Base-by-base conservation (phyloP, 768 basidiomycete genomes). In the Hericium coralloides region DNA sequence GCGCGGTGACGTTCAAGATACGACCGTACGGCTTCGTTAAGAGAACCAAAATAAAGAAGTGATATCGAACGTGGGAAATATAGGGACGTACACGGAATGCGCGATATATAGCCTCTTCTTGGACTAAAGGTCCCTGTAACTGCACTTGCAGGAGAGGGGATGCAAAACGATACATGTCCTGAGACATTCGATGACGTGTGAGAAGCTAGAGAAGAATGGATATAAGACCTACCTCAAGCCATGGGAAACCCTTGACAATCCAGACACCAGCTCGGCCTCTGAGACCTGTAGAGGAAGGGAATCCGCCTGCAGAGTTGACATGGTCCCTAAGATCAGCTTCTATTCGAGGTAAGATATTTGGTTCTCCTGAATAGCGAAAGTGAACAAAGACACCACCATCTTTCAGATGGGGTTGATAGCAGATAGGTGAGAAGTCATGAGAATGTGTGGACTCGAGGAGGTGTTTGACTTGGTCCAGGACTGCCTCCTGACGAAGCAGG, bases 101-200 rank as follows among this genome's bases (percentile, higher is more conserved):
- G 25, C 84, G 74, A 66, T 92, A 98, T 0, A 95, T 72, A 0
- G 75, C 67, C 69, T 95, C 89, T 64, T 95, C 91, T 26, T 80
- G 78, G 2, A 94, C 72, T 65, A 97, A 94, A 1, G 92, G 87
- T 0, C 95, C 95, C 36, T 95, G 89, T 62, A 95, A 98, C 6
- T 81, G 72, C n/a, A 95, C 80, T 58, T 81, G 81, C 52, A 98
- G 65, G 9, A 87, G 76, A 2, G 76, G 73, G 18, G 88, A 87
- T 0, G 92, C 85, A 67, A 83, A 95, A 53, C 89, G 77, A 57
- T 84, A 76, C 82, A 98, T 83, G 62, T 98, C 95, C 89, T 95
- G 60, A 17, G 59, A 36, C 17, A 38, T 58, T 51, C 55, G 22
- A 14, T 18, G 43, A 6, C 26, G 38, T 41, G 38, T 39, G 25